Evolutionary conservation across 257 asterid species (phyloP).

Genomic region (Jaltomata sinuosa): DNA sequence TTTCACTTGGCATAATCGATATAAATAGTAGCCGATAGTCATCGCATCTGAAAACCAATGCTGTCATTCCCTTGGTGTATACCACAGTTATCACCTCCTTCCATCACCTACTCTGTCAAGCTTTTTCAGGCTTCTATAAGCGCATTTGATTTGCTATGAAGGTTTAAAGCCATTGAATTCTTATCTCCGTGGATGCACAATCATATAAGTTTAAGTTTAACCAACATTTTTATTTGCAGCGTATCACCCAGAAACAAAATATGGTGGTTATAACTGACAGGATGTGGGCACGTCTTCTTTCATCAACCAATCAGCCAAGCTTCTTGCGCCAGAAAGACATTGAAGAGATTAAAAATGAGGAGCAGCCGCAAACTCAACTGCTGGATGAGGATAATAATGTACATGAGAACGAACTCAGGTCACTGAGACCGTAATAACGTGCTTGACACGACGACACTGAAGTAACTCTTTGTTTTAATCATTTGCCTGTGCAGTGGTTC

Average conservation of each 20-base stretch:
- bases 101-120: not conserved
- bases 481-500: not conserved
- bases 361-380: constrained; percentile 25
- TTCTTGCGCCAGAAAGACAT: constrained; percentile 31
- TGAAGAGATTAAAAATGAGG: constrained; percentile 17
- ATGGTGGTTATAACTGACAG: constrained; percentile 62
- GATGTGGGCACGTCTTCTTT: constrained; percentile 76
- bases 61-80: not conserved
- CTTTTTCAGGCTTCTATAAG: not conserved
- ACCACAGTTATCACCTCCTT: not conserved
- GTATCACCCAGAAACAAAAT: constrained; percentile 50
- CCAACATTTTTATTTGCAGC: constrained; percentile 23
- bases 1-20: not conserved
- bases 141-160: not conserved
- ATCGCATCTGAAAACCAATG: not conserved
- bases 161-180: not conserved
- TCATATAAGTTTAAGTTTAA: not conserved
- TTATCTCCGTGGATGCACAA: not conserved
- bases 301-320: constrained; percentile 70
- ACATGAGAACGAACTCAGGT: constrained; percentile 18
- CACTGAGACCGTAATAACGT: constrained; percentile 3
- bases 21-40: not conserved
- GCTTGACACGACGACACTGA: not conserved
- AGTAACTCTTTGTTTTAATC: not conserved
- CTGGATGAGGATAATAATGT: constrained; percentile 22